A percentile compares a stretch with the other conserved stretches of the same genome.
phyloP scores from a whole-genome alignment of 495 filamentous ascomycete genomes.

The Penicillium mononematosum region DNA sequence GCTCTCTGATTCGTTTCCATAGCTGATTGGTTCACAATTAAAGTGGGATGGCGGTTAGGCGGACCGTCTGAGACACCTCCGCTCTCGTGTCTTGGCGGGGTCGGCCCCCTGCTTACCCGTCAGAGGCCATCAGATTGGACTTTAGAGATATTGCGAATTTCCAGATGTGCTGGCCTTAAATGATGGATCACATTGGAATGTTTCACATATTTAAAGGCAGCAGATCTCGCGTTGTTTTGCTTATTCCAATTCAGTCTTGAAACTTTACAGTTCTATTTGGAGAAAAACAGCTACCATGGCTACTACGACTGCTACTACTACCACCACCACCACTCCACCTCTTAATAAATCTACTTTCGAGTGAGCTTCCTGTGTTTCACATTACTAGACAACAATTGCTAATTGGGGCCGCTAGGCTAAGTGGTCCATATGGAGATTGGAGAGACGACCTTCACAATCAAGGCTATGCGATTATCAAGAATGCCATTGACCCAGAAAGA shows the following conservation, averaged over 20 bases:
- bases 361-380: neutral
- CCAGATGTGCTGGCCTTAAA: neutral
- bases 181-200: neutral
- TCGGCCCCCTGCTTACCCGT: neutral
- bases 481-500: slow-evolving; percentile 22
- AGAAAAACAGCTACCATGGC: neutral
- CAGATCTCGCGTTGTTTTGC: neutral
- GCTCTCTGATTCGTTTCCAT: neutral
- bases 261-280: neutral
- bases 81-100: neutral
- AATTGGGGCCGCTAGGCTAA: slow-evolving; percentile 10
- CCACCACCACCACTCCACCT: neutral
- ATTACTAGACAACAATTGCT: neutral
- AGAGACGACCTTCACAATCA: slow-evolving; percentile 33
- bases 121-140: neutral
- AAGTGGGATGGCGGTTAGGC: neutral
- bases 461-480: slow-evolving; percentile 34
- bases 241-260: neutral
- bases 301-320: neutral
- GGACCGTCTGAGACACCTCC: neutral
- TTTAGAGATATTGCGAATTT: neutral
- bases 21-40: neutral
- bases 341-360: neutral
- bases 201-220: neutral
- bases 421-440: slow-evolving; percentile 33